phyloP scores from a whole-genome alignment of 371 early-diverging fungal genomes.

The Rhizopus sp. region DNA sequence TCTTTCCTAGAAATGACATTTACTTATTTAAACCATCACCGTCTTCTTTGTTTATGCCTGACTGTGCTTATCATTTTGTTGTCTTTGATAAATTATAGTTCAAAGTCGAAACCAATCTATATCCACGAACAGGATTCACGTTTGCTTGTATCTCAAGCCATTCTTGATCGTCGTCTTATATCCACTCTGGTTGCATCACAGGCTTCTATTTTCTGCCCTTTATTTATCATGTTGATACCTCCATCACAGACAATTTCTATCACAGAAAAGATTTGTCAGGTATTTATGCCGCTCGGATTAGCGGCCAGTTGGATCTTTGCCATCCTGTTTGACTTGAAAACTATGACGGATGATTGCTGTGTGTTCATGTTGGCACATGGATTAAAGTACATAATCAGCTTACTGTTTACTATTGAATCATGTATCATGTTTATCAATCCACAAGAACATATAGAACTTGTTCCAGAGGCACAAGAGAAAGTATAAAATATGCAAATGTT shows the following conservation, averaged over 20 bases:
- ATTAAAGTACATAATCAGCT: slow-evolving; percentile 33
- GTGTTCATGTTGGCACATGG: slow-evolving; percentile 26
- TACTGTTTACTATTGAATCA: slow-evolving; percentile 32
- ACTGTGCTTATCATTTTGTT: not conserved
- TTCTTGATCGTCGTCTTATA: slow-evolving; percentile 45
- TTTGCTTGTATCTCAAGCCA: slow-evolving; percentile 22
- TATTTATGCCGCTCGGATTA: slow-evolving; percentile 44
- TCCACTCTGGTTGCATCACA: slow-evolving; percentile 48
- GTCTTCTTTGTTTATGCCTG: not conserved
- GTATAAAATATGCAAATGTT: too few relatives aligned
- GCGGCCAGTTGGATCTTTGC: slow-evolving; percentile 47
- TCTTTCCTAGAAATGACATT: not conserved
- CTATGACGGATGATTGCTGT: slow-evolving; percentile 20
- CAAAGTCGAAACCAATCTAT: not conserved
- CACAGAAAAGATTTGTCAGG: slow-evolving; percentile 32
- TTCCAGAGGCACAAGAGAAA: too few relatives aligned
- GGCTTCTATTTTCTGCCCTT: slow-evolving; percentile 44
- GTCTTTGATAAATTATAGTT: not conserved
- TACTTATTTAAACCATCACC: not conserved
- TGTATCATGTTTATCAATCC: slow-evolving; percentile 8
- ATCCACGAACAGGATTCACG: not conserved
- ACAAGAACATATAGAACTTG: too few relatives aligned
- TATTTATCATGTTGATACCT: slow-evolving; percentile 26
- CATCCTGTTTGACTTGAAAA: slow-evolving; percentile 39
- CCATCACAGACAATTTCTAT: not conserved